Base-by-base conservation (phyloP, 2,329 filamentous ascomycete genomes). In the Aspergillus ochraceus region DNA sequence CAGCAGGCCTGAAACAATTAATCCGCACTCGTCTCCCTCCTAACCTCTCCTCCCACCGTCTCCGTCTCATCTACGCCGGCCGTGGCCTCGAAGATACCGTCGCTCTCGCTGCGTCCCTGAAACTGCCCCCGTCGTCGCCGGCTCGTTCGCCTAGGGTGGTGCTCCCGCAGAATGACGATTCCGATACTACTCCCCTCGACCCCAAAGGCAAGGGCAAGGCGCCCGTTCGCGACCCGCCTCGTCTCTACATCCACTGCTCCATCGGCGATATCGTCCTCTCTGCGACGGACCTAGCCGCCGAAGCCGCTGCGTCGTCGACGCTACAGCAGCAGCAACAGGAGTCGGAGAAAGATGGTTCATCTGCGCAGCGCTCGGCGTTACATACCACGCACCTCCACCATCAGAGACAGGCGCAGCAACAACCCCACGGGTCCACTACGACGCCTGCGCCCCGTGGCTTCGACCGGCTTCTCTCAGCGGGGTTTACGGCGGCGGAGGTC, bases 181-280 rank as follows among this genome's bases (percentile, higher is more conserved):
- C 55, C n/a, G 60, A 65, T 49, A 54, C 59, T 8, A 39, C 59
- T 49, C 49, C 57, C 10, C 52, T 64, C 20, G 53, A 58, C 14
- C 55, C 51, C 4, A 73, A 68, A 52, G 68, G 64, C n/a, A 92
- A 91, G 69, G 91, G 90, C 51, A 96, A 95, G 68, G 78, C 79
- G 60, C 84, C 84, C 0, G 74, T 88, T 5, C 83, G 82, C 32
- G 79, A 81, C 9, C 62, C 66, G 24, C 80, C 81, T 42, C 84
- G 89, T 49, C 85, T 96, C 69, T 97, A 96, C 75, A 89, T 98
- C 62, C 96, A 96, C 80, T 98, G 94, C 82, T 94, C 91, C 64
- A 90, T 98, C 60, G 92, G 92, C 57, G 84, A 88, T 57, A 88
- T 91, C 74, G 81, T 85, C 26, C 83, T 98, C 12, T 85, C 89